Evolutionary conservation across 306 rosid species (phyloP), one percentile per base, ranked within the genome.

Genomic region (Coriaria nepalensis): DNA sequence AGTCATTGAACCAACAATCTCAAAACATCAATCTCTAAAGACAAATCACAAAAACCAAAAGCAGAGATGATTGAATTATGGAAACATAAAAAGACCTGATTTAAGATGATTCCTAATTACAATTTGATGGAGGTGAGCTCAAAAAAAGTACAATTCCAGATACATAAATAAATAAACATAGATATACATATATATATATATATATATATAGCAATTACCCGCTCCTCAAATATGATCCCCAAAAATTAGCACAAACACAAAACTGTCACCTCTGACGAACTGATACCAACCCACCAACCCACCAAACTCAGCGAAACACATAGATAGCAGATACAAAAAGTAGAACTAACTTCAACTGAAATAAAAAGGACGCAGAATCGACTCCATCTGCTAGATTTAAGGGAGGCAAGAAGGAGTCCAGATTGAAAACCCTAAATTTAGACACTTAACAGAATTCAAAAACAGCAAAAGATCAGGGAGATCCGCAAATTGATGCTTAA

Each of bases 361-460:
- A 47, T 43, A 63, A 53, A 29, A 13, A 37, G 43, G 43, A 10
- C 49, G 33, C 32, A 40, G 45, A 43, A 50, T 64, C 64, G 65
- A 67, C 58, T 72, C 60, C 60, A 69, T 56, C 61, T 66, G 74
- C 66, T 55, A 55, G 42, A 38, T 47, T 59, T 60, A 33, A 42
- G 71, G 77, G 53, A 33, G 40, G 60, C 39, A 4, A 32, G 65
- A 64, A 67, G 41, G 43, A 71, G 70, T 55, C 71, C 41, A 49
- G 48, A 66, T 57, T 13, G 35, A 52, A 56, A 43, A 40, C 53
- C 65, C 75, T 43, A 58, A 68, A 72, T 43, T 52, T 64, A 68
- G 70, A 36, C 37, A 53, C 32, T 1, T 1, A 20, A 20, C 29
- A 20, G 29, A 20, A 20, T 20, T 20, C 29, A 13, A 13, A 13